Evolutionary conservation across 78 protist genomes (phyloP).

Genomic region (Dictyostelium firmibasis): DNA sequence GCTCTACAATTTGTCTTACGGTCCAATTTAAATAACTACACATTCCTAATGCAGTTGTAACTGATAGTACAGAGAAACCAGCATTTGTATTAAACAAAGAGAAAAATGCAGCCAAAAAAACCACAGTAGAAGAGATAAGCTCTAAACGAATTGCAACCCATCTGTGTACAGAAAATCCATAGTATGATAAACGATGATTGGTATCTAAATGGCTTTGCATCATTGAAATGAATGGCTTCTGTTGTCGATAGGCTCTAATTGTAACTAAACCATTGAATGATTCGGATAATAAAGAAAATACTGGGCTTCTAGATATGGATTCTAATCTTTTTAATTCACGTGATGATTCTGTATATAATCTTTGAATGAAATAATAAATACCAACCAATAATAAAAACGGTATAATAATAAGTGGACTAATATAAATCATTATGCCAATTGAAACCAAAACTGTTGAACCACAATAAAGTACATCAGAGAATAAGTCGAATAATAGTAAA

Average conservation of each 20-base stretch:
- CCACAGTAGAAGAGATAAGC: constrained; percentile 44
- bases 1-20: constrained; percentile 13
- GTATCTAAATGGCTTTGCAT: neutral
- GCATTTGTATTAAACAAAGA: constrained; percentile 1
- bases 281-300: constrained; percentile 84
- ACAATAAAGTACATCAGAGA: constrained; percentile 3
- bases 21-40: constrained; percentile 23
- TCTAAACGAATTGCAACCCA: constrained; percentile 90
- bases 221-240: neutral
- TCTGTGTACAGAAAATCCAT: constrained; percentile 37
- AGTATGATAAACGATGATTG: constrained; percentile 41
- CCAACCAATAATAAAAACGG: constrained; percentile 11
- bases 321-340: constrained; percentile 92
- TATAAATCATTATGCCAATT: neutral
- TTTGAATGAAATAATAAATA: constrained; percentile 82
- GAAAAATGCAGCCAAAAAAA: constrained; percentile 35
- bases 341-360: constrained; percentile 65
- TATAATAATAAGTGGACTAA: constrained; percentile 6
- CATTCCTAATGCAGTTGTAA: constrained; percentile 51
- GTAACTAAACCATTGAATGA: constrained; percentile 90
- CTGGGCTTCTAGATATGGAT: constrained; percentile 88
- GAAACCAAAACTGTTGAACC: neutral
- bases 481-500: neutral
- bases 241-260: constrained; percentile 86
- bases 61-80: constrained; percentile 69